Percentiles rank a stretch among this genome's conserved stretches.
Conservation (phyloP, 2,329 filamentous ascomycete species). For the Hortaea werneckii region DNA sequence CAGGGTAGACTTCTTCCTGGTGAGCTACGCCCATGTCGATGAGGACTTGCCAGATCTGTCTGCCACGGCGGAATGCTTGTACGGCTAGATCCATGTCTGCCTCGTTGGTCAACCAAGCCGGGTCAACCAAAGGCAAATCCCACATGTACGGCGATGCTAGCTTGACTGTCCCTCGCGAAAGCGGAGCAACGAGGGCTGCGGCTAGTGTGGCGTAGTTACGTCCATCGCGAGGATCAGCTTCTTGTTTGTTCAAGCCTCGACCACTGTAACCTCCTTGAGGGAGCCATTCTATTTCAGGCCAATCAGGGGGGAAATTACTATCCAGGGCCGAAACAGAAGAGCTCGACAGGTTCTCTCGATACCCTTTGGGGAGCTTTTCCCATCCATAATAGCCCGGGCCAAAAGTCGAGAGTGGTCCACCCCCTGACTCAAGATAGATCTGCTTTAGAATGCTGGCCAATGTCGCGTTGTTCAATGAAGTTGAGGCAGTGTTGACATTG, state of each 20-base stretch:
- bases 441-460: slow-evolving; percentile 7
- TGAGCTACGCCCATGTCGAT: background rate
- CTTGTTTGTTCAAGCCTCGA: background rate
- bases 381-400: slow-evolving; percentile 10
- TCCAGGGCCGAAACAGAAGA: background rate
- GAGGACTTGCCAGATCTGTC: slow-evolving; percentile 1
- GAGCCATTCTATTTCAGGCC: slow-evolving; percentile 25
- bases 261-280: slow-evolving; percentile 1
- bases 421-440: slow-evolving; percentile 4
- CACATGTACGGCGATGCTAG: slow-evolving; percentile 21
- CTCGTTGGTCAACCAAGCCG: slow-evolving; percentile 26
- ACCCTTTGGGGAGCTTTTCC: slow-evolving; percentile 6
- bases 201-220: slow-evolving; percentile 24
- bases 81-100: slow-evolving; percentile 26
- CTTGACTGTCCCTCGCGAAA: slow-evolving; percentile 27
- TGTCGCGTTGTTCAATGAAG: background rate
- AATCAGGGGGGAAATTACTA: slow-evolving; percentile 20
- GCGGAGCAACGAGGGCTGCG: slow-evolving; percentile 22
- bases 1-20: background rate
- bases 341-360: slow-evolving; percentile 3
- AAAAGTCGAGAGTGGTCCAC: slow-evolving; percentile 12
- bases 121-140: slow-evolving; percentile 24
- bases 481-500: background rate
- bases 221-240: slow-evolving; percentile 11
- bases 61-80: background rate